Evolutionary conservation across 768 basidiomycete species (phyloP), one percentile per base, ranked within the genome.

Genomic region (Jaapia argillacea): DNA sequence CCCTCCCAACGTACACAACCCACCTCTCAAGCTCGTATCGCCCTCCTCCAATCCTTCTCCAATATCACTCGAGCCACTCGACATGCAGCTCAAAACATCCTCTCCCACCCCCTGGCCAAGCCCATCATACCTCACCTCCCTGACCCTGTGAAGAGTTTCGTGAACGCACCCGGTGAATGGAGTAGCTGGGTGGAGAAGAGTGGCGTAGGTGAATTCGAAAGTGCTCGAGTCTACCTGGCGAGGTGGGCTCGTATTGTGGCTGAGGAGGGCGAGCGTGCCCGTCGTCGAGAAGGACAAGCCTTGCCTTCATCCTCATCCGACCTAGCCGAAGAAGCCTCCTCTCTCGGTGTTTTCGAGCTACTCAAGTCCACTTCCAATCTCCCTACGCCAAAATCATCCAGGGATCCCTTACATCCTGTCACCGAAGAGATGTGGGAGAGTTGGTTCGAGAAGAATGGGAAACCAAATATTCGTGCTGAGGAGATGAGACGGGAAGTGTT

Each of bases 241-340:
- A 72, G 89, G 24, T 99, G 96, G 96, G 96, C 96, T 3, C 73
- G 93, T 40, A 85, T 91, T 46, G 96, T 98, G 1, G 96, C 96
- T 2, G 96, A 99, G 61, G 96, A 98, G 58, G 96, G 96, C 14
- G 96, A 99, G 60, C 74, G 89, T 13, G 80, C 91, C 4, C 72
- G 96, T 35, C 65, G 80, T 50, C 73, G 75, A 36, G 96, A 99
- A 59, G 78, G 85, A 0, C 82, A 84, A 56, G 68, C 74, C 0
- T 53, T 86, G 10, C 77, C 78, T 3, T 63, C 78, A 2, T 67
- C 74, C 4, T 64, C 71, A 3, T 53, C 67, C 10, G 68, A 68
- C 47, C 58, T 68, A 26, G 71, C 59, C 14, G 79, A 80, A 55
- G 86, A 82, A 60, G 71, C 68, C 3, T 84, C 84, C 0, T 80